phyloP scores from a whole-genome alignment of 257 asterid genomes.

The Solanum peruvianum region DNA sequence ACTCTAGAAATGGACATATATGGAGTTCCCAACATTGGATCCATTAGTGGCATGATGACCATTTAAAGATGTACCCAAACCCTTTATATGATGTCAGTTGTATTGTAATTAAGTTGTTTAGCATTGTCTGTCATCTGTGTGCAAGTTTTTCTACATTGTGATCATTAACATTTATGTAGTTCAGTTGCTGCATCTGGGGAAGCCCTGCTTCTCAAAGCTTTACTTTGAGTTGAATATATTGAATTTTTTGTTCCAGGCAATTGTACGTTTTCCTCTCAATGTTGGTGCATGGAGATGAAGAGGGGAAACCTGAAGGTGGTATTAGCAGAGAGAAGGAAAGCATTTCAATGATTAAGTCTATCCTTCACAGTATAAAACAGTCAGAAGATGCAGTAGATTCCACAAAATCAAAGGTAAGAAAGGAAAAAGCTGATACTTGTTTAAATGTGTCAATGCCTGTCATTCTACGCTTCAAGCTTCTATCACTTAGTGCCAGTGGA shows the following conservation, averaged over 20 bases:
- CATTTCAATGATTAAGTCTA: constrained; percentile 38
- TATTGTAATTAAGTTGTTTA: not conserved
- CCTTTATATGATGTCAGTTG: not conserved
- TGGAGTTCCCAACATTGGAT: not conserved
- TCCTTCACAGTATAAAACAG: constrained; percentile 54
- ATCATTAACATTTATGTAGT: not conserved
- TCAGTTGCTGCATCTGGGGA: not conserved
- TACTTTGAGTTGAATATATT: not conserved
- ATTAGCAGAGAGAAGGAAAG: constrained; percentile 64
- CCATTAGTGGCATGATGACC: not conserved
- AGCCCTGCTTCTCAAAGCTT: not conserved
- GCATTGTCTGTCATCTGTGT: not conserved
- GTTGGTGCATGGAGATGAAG: constrained; percentile 79
- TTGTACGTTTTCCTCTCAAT: constrained; percentile 68
- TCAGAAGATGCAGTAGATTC: constrained; percentile 70
- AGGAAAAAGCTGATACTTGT: not conserved
- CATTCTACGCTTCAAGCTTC: not conserved
- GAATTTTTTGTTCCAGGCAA: constrained; percentile 51
- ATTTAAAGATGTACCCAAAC: not conserved
- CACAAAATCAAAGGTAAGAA: constrained; percentile 69
- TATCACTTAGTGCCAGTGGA: not conserved
- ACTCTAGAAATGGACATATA: not conserved
- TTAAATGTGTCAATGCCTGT: constrained; percentile 1
- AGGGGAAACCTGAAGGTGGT: constrained; percentile 49
- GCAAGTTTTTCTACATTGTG: not conserved